Evolutionary conservation across 2,329 filamentous ascomycete species (phyloP).

Genomic region (Claviceps arundinis): DNA sequence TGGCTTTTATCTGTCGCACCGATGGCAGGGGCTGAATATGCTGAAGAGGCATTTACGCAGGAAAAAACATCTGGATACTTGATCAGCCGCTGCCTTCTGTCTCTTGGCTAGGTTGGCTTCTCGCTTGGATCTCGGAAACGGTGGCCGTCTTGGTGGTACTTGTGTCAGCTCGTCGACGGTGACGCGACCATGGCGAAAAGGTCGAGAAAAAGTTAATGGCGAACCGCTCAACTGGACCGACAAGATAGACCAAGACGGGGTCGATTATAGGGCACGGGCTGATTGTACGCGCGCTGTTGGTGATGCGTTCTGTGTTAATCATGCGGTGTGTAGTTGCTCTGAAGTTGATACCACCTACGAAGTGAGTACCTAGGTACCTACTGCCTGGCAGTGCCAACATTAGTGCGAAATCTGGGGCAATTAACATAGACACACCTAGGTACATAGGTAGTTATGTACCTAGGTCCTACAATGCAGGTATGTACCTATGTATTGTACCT

Average conservation of each 20-base stretch:
- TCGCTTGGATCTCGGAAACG: not conserved
- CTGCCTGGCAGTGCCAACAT: too few relatives aligned
- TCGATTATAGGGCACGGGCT: not conserved
- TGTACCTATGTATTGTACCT: too few relatives aligned
- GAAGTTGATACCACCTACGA: too few relatives aligned
- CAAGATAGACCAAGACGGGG: not conserved
- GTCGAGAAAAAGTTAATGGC: not conserved
- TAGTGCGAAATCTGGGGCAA: too few relatives aligned
- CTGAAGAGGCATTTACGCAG: not conserved
- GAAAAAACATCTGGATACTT: not conserved
- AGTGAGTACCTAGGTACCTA: too few relatives aligned
- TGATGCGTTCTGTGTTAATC: too few relatives aligned
- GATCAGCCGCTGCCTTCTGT: not conserved
- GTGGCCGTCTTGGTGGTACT: not conserved
- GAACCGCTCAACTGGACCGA: not conserved
- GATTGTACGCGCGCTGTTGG: not conserved
- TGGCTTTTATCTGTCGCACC: not conserved
- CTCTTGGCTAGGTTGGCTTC: not conserved
- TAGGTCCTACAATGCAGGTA: too few relatives aligned
- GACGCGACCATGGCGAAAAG: not conserved
- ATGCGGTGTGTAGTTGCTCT: too few relatives aligned
- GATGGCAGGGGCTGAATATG: not conserved
- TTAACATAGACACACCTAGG: too few relatives aligned
- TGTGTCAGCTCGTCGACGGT: not conserved
- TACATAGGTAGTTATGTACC: too few relatives aligned